Evolutionary conservation across 768 basidiomycete species (phyloP), one percentile per base, ranked within the genome.

Genomic region (Phanerochaete sordida): DNA sequence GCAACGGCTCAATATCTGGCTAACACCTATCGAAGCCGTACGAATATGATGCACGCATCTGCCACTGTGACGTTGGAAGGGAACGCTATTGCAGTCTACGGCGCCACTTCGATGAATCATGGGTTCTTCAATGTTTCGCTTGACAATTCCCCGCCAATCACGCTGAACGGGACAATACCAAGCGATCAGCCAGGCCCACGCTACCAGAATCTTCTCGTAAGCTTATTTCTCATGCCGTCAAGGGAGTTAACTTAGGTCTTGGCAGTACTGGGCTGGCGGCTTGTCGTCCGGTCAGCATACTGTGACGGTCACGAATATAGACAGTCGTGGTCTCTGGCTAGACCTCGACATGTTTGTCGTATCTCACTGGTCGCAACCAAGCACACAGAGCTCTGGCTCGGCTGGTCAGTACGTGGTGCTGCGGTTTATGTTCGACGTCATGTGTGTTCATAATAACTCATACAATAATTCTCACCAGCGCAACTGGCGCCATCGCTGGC

Each of bases 31-130:
- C n/a, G n/a, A n/a, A n/a, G 53, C 21, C 53, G 35, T 19, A 39
- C 53, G 4, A 54, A 37, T 26, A 15, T 23, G 7, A 13, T 16
- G 21, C 26, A 43, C 35, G 53, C 33, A 1, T 37, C 53, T 13
- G 53, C 53, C 1, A 23, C 31, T 2, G 27, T 54, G 6, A 37
- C 9, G 23, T 54, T 54, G 23, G 13, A 9, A 7, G 53, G 53
- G 1, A 54, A 54, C 24, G 35, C 35, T 5, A 39, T 54, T 7
- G n/a, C 33, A 1, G 23, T 54, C 3, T 60, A 60, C 24, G 59
- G 59, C 26, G 59, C 59, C 24, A 60, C 59, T 12, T 46, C 59
- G 5, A 21, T 7, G 24, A 55, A 60, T 30, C 59, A 60, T 24
- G 59, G 59, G 2, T 16, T 55, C 7, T 60, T 60, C 52, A 30